Base-by-base conservation (phyloP, 352 stramenopile species). In the Elongisporangium undulatum region DNA sequence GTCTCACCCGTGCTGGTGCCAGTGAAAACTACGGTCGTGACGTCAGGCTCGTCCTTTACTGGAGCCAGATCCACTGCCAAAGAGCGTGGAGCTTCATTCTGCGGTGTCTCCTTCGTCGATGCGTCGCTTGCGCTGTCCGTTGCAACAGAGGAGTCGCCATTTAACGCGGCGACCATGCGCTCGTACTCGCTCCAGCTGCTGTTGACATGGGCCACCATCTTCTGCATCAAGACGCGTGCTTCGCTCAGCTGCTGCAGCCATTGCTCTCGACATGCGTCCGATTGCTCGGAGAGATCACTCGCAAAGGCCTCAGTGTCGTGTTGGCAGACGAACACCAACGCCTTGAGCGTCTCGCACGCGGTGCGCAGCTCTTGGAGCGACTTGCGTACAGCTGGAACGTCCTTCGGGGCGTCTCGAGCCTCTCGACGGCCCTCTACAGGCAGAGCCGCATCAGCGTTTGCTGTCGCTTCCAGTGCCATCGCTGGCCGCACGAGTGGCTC, bases 1-100 rank as follows among this genome's bases (percentile, higher is more conserved):
- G 71, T 71, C 49, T 91, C 77, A 49, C 79, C 82, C 2, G 74
- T 91, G 57, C 82, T 91, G 20, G 82, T 91, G n/a, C 77, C 82
- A 19, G 77, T 89, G 57, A 89, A 91, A 16, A 91, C 70, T 52
- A 86, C 53, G 52, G 81, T 77, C 29, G 29, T 41, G 29, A 41
- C 8, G 29, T 41, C 29, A 2, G 8, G 13, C 8, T 41, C 29
- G 4, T 41, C 29, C 29, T 41, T 41, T 13, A 41, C 29, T 9
- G 13, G 52, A 48, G 53, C 24, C 49, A 66, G 59, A 17, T 58
- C 16, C 21, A n/a, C 24, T 60, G 41, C 2, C 50, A 34, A 10
- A 53, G 19, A 24, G 53, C 54, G 2, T 20, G 54, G 23, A 29
- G 13, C 9, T 49, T 38, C 45, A 29, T 50, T 34, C 26, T 48